These are phyloP conservation scores for Phytomonas sp. DNA, from an alignment of 208 protist species.

Conservation along the genomic window DNA sequence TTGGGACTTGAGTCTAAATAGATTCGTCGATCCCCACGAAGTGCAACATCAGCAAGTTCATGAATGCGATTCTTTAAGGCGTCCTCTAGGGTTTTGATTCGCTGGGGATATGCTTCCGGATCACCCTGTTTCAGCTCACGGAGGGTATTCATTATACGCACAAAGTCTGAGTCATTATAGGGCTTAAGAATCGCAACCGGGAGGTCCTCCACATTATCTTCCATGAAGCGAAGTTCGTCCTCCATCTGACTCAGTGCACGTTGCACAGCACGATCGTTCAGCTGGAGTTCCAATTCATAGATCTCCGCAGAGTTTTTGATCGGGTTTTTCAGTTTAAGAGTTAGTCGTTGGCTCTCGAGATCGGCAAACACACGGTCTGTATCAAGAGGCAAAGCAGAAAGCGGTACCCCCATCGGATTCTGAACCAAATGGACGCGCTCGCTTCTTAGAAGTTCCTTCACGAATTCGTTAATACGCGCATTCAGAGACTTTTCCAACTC, in stretches of 20 bases:
- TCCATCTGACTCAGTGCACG: constrained; percentile 51
- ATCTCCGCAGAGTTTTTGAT: constrained; percentile 40
- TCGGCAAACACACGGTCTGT: constrained; percentile 52
- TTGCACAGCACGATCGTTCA: constrained; percentile 58
- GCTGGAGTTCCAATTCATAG: constrained; percentile 53
- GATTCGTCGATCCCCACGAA: constrained; percentile 30
- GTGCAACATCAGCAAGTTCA: constrained; percentile 47
- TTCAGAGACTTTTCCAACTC: constrained; percentile 60
- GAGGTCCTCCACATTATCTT: constrained; percentile 36
- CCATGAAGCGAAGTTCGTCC: constrained; percentile 50
- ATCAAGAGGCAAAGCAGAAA: constrained; percentile 52
- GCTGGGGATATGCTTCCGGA: constrained; percentile 32
- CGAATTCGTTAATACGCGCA: constrained; percentile 47
- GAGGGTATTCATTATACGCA: constrained; percentile 38
- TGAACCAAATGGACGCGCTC: constrained; percentile 64
- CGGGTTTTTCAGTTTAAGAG: constrained; percentile 47
- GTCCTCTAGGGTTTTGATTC: constrained; percentile 51
- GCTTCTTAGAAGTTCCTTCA: constrained; percentile 20
- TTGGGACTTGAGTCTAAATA: constrained; percentile 55
- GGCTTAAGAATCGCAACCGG: constrained; percentile 47
- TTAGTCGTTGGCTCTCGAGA: constrained; percentile 43
- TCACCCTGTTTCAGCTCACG: constrained; percentile 39
- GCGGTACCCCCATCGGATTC: constrained; percentile 57
- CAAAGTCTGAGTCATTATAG: constrained; percentile 60
- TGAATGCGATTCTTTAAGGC: constrained; percentile 64